phyloP scores from a whole-genome alignment of 768 basidiomycete species.

The Pulveroboletus frians region DNA sequence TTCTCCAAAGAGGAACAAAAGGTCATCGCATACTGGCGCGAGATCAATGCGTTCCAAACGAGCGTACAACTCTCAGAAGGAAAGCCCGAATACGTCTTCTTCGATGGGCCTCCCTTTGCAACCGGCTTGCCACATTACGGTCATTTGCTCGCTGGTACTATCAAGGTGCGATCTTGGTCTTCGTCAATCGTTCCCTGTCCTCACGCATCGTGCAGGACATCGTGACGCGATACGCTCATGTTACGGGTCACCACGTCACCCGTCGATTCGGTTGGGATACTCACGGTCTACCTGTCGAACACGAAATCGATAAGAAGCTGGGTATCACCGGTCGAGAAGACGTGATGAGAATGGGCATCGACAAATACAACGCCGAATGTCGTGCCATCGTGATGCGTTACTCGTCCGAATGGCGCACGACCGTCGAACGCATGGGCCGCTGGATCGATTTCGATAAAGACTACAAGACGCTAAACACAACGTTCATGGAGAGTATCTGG shows the following conservation, averaged over 20 bases:
- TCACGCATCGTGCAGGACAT: constrained; percentile 62
- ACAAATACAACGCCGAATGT: constrained; percentile 96
- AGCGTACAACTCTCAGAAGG: constrained; percentile 90
- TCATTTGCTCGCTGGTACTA: constrained; percentile 86
- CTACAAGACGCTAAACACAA: constrained; percentile 92
- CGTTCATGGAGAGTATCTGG: constrained; percentile 99
- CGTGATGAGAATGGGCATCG: constrained; percentile 93
- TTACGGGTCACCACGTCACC: constrained; percentile 87
- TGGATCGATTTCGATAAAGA: constrained; percentile 99
- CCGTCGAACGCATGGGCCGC: constrained; percentile 96
- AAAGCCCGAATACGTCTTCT: constrained; percentile 87
- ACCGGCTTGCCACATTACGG: constrained; percentile 97
- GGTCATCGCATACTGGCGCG: constrained; percentile 85
- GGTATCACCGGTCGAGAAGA: constrained; percentile 90
- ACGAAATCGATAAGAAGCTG: constrained; percentile 97
- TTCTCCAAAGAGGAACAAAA: constrained; percentile 89
- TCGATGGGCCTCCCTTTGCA: constrained; percentile 96
- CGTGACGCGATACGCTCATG: constrained; percentile 92
- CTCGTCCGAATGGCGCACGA: constrained; percentile 86
- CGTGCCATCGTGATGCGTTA: constrained; percentile 97
- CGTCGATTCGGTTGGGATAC: constrained; percentile 99
- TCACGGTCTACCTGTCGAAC: constrained; percentile 96
- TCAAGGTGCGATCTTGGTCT: constrained; percentile 59
- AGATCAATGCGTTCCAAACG: constrained; percentile 97
- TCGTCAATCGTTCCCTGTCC: background rate